Conservation (phyloP, 441 rosid species). For the Rhodomyrtus psidioides region DNA sequence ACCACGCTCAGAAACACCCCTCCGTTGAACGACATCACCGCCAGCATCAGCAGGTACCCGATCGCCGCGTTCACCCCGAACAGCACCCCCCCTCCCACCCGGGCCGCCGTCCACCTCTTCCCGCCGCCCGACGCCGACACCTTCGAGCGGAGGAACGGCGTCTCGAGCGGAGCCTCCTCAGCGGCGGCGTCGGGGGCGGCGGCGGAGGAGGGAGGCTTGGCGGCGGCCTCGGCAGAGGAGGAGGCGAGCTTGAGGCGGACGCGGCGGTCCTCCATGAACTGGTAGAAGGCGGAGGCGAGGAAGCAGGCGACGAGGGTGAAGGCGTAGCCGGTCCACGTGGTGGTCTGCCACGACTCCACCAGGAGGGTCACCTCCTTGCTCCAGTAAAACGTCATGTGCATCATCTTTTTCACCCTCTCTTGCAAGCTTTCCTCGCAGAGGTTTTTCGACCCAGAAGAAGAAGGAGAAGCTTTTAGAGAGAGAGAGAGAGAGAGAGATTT, state of each 20-base stretch:
- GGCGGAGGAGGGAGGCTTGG: not conserved
- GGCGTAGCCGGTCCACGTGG: conserved; percentile 33
- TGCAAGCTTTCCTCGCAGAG: not conserved
- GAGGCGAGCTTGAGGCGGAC: conserved; percentile 8
- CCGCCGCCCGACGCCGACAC: not conserved
- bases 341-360: conserved; percentile 41
- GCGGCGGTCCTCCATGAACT: conserved; percentile 34
- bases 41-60: conserved; percentile 61
- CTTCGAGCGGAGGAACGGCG: conserved; percentile 17
- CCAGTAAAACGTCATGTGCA: conserved; percentile 86
- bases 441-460: not conserved
- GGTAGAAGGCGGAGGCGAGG: conserved; percentile 32
- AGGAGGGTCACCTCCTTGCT: conserved; percentile 44
- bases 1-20: conserved; percentile 54
- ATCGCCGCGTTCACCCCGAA: conserved; percentile 49
- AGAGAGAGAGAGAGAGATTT: not conserved
- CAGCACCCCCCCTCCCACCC: conserved; percentile 18
- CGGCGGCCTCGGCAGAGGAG: not conserved
- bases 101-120: conserved; percentile 13
- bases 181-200: not conserved
- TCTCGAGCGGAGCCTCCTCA: not conserved
- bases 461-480: not conserved
- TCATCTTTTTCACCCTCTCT: conserved; percentile 21
- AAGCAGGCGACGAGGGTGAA: conserved; percentile 45
- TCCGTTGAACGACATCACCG: conserved; percentile 64